Percentiles rank a stretch among this genome's conserved stretches.
phyloP scores from a whole-genome alignment of 2,329 filamentous ascomycete genomes.

The Huntiella savannae region DNA sequence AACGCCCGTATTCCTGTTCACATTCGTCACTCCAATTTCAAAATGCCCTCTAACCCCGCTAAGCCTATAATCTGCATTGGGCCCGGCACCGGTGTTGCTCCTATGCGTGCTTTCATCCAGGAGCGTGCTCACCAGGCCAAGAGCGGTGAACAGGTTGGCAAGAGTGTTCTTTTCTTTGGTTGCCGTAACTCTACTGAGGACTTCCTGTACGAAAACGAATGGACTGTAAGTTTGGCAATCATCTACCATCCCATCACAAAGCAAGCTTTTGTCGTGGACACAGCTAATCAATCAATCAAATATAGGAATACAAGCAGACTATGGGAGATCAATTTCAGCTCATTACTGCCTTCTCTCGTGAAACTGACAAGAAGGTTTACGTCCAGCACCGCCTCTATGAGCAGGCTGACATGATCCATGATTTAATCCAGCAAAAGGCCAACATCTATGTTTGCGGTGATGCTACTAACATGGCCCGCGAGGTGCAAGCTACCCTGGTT shows the following conservation, averaged over 20 bases:
- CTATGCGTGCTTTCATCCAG: constrained; percentile 88
- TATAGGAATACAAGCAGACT: constrained; percentile 59
- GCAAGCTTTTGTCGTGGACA: neutral
- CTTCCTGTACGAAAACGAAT: constrained; percentile 81
- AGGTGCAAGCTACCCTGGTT: constrained; percentile 71
- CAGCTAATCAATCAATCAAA: neutral
- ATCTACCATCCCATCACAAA: too few relatives aligned
- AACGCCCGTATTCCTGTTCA: constrained; percentile 90
- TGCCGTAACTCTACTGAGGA: constrained; percentile 79
- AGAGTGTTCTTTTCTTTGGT: constrained; percentile 83
- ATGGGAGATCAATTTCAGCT: constrained; percentile 82
- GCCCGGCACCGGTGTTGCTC: constrained; percentile 88
- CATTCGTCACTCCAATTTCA: constrained; percentile 96
- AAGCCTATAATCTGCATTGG: constrained; percentile 94
- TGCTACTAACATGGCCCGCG: constrained; percentile 88
- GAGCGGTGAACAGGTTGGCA: constrained; percentile 64
- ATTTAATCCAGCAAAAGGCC: constrained; percentile 66
- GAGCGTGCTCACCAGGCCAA: constrained; percentile 73
- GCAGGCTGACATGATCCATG: constrained; percentile 64
- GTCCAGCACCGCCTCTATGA: constrained; percentile 87
- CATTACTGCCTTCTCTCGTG: constrained; percentile 88
- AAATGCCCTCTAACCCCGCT: constrained; percentile 82
- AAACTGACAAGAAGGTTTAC: constrained; percentile 75
- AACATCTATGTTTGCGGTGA: constrained; percentile 98
- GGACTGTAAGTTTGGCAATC: constrained; percentile 48